Conservation (phyloP, 2,329 filamentous ascomycete species). For the Nectriaceae sp. region DNA sequence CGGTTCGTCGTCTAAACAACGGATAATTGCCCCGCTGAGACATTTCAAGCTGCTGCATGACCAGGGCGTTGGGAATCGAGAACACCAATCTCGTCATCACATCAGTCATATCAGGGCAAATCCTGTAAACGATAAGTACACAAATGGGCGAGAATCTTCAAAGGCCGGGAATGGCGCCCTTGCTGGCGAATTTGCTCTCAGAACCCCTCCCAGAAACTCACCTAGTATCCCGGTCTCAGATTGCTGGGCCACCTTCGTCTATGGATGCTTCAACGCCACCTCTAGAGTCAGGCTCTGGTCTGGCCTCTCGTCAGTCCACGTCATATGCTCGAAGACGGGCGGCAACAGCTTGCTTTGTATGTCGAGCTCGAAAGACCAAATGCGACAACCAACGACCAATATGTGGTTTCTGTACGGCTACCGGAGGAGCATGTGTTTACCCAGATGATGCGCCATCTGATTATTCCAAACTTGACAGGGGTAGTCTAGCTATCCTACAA, state of each 20-base stretch:
- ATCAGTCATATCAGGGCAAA: no score
- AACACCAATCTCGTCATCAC: no score
- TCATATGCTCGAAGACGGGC: slow-evolving; percentile 8
- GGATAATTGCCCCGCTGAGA: no score
- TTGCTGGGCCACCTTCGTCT: no score
- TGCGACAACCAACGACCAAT: neutral
- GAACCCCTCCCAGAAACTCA: slow-evolving; percentile 6
- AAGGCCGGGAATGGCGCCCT: slow-evolving; percentile 16
- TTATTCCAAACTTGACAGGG: slow-evolving; percentile 21
- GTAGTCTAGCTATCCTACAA: slow-evolving; percentile 20
- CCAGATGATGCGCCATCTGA: slow-evolving; percentile 16
- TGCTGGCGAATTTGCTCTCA: slow-evolving; percentile 16
- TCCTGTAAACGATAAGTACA: no score
- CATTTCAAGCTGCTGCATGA: no score
- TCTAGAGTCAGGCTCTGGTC: slow-evolving; percentile 1
- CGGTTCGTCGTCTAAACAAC: no score
- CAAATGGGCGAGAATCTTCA: no score
- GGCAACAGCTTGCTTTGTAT: neutral
- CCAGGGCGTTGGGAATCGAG: no score
- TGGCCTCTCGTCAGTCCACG: slow-evolving; percentile 6
- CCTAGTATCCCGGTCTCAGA: slow-evolving; percentile 2
- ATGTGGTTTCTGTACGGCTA: neutral
- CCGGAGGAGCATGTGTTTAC: neutral
- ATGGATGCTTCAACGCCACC: slow-evolving; percentile 13
- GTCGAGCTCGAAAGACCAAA: neutral